Base-by-base conservation (phyloP, 177 flowering plant genomes). In the Vitis hybrid region DNA sequence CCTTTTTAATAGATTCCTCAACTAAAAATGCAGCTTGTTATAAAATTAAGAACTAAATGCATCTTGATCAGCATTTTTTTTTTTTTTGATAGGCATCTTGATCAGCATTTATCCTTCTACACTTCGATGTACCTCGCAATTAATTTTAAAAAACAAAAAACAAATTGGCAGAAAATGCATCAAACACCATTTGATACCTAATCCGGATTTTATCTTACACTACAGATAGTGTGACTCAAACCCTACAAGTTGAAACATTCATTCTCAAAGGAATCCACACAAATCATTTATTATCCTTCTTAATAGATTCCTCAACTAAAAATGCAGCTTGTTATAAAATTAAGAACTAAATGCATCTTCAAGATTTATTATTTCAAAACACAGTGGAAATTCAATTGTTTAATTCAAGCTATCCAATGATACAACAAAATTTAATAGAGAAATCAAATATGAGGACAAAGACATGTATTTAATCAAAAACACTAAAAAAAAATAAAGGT, bases 401-500 rank as follows among this genome's bases (percentile, higher is more conserved):
- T 10, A 35, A 0, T 35, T 35, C 46, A 35, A 35, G 46, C 46
- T 35, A 35, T 35, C 46, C 8, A 35, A 50, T 48, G 54, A 13
- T 62, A 12, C 7, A 18, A 18, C 21, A 63, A 63, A 27, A 63
- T 9, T 24, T 46, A 7, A 20, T 12, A 58, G 3, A 4, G 20
- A 56, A 18, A 66, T 54, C 3, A 53, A 11, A 20, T 53, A 3
- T 30, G 21, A 30, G 24, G 0, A 17, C 5, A 50, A 58, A 27
- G 11, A 62, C n/a, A 49, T 10, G n/a, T 53, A 58, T 49, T 68
- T 54, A 62, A 48, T 41, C 30, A 27, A 13, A 49, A 46, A 14
- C 24, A 71, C 58, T 55, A 12, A 11, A 66, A 11, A 66, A 64
- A 73, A 77, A 75, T 65, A 61, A 71, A 84, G 65, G 73, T 66